Evolutionary conservation across 257 asterid genomes (phyloP), one percentile per base, ranked within the genome.

Genomic region (Ilex asprella): DNA sequence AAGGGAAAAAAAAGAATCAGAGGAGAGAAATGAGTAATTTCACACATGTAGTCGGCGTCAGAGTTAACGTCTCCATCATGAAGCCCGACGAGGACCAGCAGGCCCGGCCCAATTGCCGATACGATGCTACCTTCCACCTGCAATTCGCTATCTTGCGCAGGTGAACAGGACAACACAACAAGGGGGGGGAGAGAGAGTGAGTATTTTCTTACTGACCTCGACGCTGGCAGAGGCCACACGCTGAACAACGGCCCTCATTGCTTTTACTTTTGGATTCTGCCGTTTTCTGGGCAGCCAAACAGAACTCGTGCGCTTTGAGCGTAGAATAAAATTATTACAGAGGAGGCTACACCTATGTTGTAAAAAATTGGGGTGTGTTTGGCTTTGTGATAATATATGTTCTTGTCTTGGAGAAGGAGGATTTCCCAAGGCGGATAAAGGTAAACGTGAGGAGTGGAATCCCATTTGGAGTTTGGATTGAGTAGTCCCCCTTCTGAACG

Each of bases 241-340:
- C 86, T 89, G 97, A 67, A 89, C 85, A 31, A 86, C 82, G 49
- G 91, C 94, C 79, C 91, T 79, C 95, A 89, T 89, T 62, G 91
- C 82, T 69, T 30, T 70, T 35, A 35, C 41, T 35, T 35, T 35
- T 35, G 41, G 73, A 83, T 65, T 66, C 66, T 67, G 55, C 67
- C 61, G 57, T 29, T 47, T 78, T 13, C 60, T 56, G 55, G 57
- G 53, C 63, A 59, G 59, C 58, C 16, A 54, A 41, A 58, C 44
- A n/a, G 31, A 53, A 61, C 30, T 61, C 50, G 76, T 13, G 66
- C 79, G 75, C 65, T 55, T 70, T 58, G 57, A 78, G 80, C 79
- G 81, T n/a, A 67, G 58, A 57, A 61, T 66, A 70, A 72, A 75
- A 52, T 64, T 47, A 50, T 1, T 57, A 74, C 66, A 70, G 31